Conservation (phyloP, 2,329 filamentous ascomycete species). For the Myrmaecium sp. region DNA sequence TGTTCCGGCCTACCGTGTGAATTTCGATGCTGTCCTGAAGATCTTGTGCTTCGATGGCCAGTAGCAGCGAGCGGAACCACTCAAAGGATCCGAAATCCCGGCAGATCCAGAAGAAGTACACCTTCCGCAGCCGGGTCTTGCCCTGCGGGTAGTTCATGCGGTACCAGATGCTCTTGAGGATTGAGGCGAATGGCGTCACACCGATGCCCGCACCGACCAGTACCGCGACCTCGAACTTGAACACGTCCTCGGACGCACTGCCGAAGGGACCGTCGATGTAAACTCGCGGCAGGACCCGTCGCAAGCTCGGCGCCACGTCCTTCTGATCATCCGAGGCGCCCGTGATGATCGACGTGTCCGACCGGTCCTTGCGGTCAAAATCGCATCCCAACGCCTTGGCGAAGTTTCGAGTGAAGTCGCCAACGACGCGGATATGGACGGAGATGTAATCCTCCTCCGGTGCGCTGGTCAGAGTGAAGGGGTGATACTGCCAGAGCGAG, state of each 20-base stretch:
- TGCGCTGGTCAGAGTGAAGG: slow-evolving; percentile 71
- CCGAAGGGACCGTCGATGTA: slow-evolving; percentile 78
- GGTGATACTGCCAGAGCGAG: slow-evolving; percentile 77
- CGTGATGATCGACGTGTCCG: slow-evolving; percentile 54
- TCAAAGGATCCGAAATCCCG: slow-evolving; percentile 77
- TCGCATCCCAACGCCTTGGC: slow-evolving; percentile 60
- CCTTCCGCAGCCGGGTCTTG: slow-evolving; percentile 64
- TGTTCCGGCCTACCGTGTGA: slow-evolving; percentile 40
- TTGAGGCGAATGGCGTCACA: slow-evolving; percentile 35
- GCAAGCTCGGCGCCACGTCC: slow-evolving; percentile 52
- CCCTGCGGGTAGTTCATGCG: slow-evolving; percentile 75
- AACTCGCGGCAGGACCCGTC: slow-evolving; percentile 57
- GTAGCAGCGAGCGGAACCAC: slow-evolving; percentile 72
- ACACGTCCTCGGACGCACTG: slow-evolving; percentile 73
- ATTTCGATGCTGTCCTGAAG: slow-evolving; percentile 74
- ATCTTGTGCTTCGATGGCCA: slow-evolving; percentile 77
- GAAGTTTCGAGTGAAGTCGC: slow-evolving; percentile 60
- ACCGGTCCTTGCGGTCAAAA: slow-evolving; percentile 35
- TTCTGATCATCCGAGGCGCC: slow-evolving; percentile 43
- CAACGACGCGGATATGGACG: slow-evolving; percentile 67
- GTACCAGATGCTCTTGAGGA: slow-evolving; percentile 77
- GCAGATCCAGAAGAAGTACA: slow-evolving; percentile 90
- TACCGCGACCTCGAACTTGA: slow-evolving; percentile 43
- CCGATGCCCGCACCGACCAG: slow-evolving; percentile 35
- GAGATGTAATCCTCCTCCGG: slow-evolving; percentile 85